A percentile compares a stretch with the other conserved stretches of the same genome.
phyloP scores from a whole-genome alignment of 495 filamentous ascomycete genomes.

The Aspergillus nidulans region DNA sequence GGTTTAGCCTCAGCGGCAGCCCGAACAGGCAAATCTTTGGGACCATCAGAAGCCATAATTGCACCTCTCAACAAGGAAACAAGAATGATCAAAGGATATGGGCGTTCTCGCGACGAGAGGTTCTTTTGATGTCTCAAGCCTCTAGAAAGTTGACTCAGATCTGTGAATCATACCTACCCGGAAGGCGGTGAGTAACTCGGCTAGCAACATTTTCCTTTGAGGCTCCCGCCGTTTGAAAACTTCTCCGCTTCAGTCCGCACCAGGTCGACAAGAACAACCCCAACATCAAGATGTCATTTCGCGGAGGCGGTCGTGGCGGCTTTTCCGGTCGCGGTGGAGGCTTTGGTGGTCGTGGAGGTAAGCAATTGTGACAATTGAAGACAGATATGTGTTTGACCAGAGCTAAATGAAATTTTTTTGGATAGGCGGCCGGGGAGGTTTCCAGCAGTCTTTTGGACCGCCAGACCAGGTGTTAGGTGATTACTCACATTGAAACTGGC shows the following conservation, averaged over 20 bases:
- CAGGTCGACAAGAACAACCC: constrained; percentile 25
- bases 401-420: constrained; percentile 41
- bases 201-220: constrained; percentile 47
- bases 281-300: constrained; percentile 49
- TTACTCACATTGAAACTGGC: neutral
- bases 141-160: constrained; percentile 9
- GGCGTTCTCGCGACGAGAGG: constrained; percentile 16
- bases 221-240: constrained; percentile 49
- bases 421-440: constrained; percentile 58
- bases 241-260: constrained; percentile 32
- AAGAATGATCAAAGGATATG: constrained; percentile 8
- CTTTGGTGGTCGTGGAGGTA: constrained; percentile 44
- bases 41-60: constrained; percentile 37
- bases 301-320: constrained; percentile 46
- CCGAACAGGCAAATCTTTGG: constrained; percentile 39
- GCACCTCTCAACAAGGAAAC: constrained; percentile 15
- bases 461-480: constrained; percentile 63
- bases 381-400: constrained; percentile 4
- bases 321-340: constrained; percentile 46
- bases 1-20: constrained; percentile 33
- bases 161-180: constrained; percentile 18
- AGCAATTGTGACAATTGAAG: constrained; percentile 14
- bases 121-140: constrained; percentile 12
- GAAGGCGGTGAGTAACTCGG: constrained; percentile 42
- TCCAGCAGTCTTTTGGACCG: constrained; percentile 60